Conservation (phyloP, 768 basidiomycete genomes). For the Termitomyces sp. region DNA sequence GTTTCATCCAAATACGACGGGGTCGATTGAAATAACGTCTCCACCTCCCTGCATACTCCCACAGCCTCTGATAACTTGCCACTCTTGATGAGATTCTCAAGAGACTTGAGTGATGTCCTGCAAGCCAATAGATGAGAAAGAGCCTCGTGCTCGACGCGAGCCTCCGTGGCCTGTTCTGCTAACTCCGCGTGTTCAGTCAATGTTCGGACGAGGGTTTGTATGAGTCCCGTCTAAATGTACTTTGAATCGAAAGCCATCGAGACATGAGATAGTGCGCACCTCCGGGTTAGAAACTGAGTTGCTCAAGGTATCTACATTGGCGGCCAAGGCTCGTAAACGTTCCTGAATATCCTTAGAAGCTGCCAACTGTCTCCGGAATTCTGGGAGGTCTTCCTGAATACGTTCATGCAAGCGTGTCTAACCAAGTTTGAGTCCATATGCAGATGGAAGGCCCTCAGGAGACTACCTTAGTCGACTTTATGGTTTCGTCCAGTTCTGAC, state of each 20-base stretch:
- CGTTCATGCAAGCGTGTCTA: constrained; percentile 70
- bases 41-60: constrained; percentile 33
- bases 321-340: constrained; percentile 44
- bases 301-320: constrained; percentile 47
- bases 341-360: constrained; percentile 62
- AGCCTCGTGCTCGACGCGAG: constrained; percentile 42
- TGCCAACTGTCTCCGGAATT: constrained; percentile 58
- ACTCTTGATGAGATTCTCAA: constrained; percentile 41
- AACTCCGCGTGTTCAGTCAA: constrained; percentile 58
- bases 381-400: constrained; percentile 56
- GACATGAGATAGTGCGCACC: constrained; percentile 31
- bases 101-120: constrained; percentile 35
- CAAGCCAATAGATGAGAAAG: constrained; percentile 53
- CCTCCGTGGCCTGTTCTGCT: constrained; percentile 57
- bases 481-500: constrained; percentile 64
- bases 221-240: constrained; percentile 54
- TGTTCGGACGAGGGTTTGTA: constrained; percentile 50
- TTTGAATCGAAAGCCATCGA: not conserved
- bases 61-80: constrained; percentile 67
- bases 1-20: constrained; percentile 49
- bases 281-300: constrained; percentile 50
- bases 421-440: constrained; percentile 6
- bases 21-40: constrained; percentile 37
- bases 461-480: constrained; percentile 65
- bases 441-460: not conserved